phyloP scores from a whole-genome alignment of 208 protist genomes.

The Acanthamoeba divionensis region DNA sequence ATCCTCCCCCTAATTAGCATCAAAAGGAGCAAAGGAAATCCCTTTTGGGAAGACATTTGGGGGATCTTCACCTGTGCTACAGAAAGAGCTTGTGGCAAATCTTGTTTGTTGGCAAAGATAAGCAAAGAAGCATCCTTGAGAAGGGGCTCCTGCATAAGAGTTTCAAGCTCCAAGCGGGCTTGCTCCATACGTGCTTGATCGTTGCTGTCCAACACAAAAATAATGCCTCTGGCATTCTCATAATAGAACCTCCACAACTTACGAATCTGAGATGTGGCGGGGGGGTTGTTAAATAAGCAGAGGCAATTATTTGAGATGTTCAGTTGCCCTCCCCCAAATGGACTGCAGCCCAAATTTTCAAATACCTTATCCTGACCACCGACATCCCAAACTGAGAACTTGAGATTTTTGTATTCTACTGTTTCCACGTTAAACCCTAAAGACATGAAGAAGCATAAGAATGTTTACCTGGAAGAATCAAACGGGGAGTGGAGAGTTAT shows the following conservation, averaged over 20 bases:
- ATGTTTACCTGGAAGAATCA: background rate
- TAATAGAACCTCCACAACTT: slow-evolving; percentile 96
- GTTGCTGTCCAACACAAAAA: slow-evolving; percentile 88
- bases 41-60: slow-evolving; percentile 84
- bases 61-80: slow-evolving; percentile 78
- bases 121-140: slow-evolving; percentile 83
- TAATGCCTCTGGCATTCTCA: slow-evolving; percentile 82
- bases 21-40: too few species aligned
- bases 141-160: slow-evolving; percentile 84
- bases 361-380: slow-evolving; percentile 69
- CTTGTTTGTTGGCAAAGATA: too few species aligned
- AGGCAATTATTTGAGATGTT: background rate
- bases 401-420: slow-evolving; percentile 47
- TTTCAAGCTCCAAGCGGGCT: slow-evolving; percentile 75
- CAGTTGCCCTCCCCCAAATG: background rate
- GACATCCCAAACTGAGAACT: slow-evolving; percentile 58
- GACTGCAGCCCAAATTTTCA: slow-evolving; percentile 67
- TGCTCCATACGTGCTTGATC: slow-evolving; percentile 83
- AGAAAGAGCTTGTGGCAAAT: slow-evolving; percentile 83
- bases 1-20: too few species aligned
- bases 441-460: too few species aligned
- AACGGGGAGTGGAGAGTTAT: background rate
- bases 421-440: slow-evolving; percentile 46
- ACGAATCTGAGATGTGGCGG: slow-evolving; percentile 54
- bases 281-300: background rate